Base-by-base conservation (phyloP, 192 early-diverging fungal genomes). In the Linnemannia elongata region DNA sequence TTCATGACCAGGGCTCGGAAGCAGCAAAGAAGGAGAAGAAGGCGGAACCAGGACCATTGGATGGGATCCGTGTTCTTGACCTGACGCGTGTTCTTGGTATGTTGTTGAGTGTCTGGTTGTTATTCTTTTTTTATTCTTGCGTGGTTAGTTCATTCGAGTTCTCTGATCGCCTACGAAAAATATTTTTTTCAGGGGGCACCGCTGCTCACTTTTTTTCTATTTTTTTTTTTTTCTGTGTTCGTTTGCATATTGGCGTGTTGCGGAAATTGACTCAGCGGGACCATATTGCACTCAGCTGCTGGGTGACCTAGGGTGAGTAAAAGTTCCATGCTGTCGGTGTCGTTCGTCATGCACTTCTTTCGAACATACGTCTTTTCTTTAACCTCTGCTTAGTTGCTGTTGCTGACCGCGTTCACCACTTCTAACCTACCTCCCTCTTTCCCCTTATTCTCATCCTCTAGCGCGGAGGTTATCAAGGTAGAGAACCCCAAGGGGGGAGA, bases 381-480 rank as follows among this genome's bases (percentile, higher is more conserved):
- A 15, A 45, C 9, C 13, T 45, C 44, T 9, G 1, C 13, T 45
- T 45, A 1, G 38, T 38, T 18, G 22, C 20, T 17, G 68, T 38
- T 38, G 66, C n/a, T 24, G 42, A 71, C 38, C 36, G 33, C 39
- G 39, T 71, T 42, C 39, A 24, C 13, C 4, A 5, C 24, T 20
- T 71, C 69, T 38, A 39, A 20, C 35, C 68, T 42, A 15, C 35
- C 35, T 41, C 30, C 22, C 41, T 36, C 44, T 38, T 60, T 30
- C 17, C 30, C n/a, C 33, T 39, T 20, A 6, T 30, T 38, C 57
- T 30, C 44, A 45, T 36, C 66, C 45, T 57, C 63, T 47, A 93
- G 95, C 18, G 98, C 98, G 1, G 95, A 97, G 33, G 91, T 98
- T 5, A 95, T 98, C 88, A 99, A 99, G 75, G 89, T 99, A 42